Evolutionary conservation across 2,329 filamentous ascomycete genomes (phyloP).

Genomic region (Hysterium pulicare): DNA sequence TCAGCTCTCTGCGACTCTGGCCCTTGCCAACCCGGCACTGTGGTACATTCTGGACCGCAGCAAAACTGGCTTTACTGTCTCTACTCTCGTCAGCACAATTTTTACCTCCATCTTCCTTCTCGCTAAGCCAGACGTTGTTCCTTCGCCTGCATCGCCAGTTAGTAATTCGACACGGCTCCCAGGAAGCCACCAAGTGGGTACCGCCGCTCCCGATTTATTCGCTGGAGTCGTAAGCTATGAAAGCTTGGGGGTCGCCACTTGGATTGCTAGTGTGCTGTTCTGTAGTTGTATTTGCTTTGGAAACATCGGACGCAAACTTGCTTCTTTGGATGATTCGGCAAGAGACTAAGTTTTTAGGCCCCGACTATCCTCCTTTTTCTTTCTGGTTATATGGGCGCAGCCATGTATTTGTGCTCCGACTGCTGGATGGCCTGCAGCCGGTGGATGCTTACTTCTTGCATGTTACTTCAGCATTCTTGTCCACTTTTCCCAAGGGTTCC

Average conservation of each 20-base stretch:
- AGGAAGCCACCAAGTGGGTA: conserved; percentile 5
- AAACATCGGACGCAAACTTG: conserved; percentile 81
- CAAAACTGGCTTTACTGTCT: conserved; percentile 76
- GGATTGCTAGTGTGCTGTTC: conserved; percentile 91
- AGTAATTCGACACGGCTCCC: conserved; percentile 22
- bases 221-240: conserved; percentile 60
- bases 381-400: too few species aligned
- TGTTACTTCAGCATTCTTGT: too few species aligned
- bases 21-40: conserved; percentile 84
- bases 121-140: conserved; percentile 75
- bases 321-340: conserved; percentile 40
- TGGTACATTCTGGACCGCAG: conserved; percentile 97
- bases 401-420: too few species aligned
- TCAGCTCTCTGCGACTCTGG: conserved; percentile 86
- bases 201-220: conserved; percentile 27
- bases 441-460: too few species aligned
- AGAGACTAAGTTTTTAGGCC: too few species aligned
- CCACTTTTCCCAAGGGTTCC: too few species aligned
- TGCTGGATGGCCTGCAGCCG: too few species aligned
- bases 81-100: conserved; percentile 66
- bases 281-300: conserved; percentile 95
- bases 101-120: conserved; percentile 73
- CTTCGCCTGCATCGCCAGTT: conserved; percentile 37
- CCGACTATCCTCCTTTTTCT: too few species aligned
- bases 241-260: conserved; percentile 70